These are phyloP conservation scores for Suillus subalutaceus DNA, from an alignment of 768 basidiomycete species.

Conservation along the genomic window DNA sequence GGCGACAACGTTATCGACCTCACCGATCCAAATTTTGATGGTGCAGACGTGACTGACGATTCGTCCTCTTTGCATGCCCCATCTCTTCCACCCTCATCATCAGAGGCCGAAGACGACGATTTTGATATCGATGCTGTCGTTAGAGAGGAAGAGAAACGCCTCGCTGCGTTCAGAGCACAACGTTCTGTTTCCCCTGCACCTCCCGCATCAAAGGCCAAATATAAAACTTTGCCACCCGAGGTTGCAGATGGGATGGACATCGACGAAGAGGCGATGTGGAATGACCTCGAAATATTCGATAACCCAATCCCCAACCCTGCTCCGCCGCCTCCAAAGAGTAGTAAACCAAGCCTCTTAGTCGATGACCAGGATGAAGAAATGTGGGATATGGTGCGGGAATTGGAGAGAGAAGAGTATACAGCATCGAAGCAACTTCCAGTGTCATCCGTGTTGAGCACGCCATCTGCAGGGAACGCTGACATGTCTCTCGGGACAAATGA, in stretches of 20 bases:
- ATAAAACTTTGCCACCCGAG: conserved; percentile 13
- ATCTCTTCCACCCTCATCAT: conserved; percentile 42
- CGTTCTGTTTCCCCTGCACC: conserved; percentile 13
- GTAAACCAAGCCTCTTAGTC: conserved; percentile 2
- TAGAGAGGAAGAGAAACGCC: conserved; percentile 44
- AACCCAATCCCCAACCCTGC: conserved; percentile 12
- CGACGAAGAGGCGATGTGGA: conserved; percentile 46
- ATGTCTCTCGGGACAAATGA: conserved; percentile 39
- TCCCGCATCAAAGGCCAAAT: conserved; percentile 11
- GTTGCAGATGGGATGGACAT: conserved; percentile 27
- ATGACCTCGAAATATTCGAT: conserved; percentile 24
- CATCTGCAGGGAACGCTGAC: conserved; percentile 18
- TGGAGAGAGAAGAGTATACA: conserved; percentile 39
- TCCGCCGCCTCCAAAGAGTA: conserved; percentile 11
- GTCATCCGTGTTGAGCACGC: conserved; percentile 23
- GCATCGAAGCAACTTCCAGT: conserved; percentile 25
- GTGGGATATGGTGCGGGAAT: conserved; percentile 69
- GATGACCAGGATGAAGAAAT: conserved; percentile 62
- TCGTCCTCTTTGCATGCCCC: conserved; percentile 42
- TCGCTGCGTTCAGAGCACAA: conserved; percentile 25
- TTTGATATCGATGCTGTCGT: conserved; percentile 57
- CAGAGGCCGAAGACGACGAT: conserved; percentile 45
- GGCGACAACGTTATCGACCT: conserved; percentile 34
- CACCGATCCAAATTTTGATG: conserved; percentile 30
- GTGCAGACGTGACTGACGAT: conserved; percentile 29